phyloP scores from a whole-genome alignment of 2,329 filamentous ascomycete genomes.

The Decorospora gaudefroyi region DNA sequence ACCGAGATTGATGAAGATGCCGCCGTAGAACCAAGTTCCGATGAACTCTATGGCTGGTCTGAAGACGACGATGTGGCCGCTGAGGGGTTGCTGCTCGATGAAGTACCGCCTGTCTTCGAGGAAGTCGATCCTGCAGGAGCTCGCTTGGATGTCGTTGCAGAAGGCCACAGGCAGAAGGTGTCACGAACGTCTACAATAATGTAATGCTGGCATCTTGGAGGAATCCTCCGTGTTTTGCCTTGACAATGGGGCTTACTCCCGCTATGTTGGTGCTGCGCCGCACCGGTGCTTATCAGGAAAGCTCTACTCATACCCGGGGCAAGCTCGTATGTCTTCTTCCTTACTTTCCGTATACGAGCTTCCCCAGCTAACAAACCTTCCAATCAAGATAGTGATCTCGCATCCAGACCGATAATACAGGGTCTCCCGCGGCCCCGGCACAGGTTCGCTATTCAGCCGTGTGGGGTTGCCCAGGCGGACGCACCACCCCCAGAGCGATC shows the following conservation, averaged over 20 bases:
- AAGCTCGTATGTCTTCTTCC: conserved; percentile 21
- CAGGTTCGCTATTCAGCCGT: conserved; percentile 22
- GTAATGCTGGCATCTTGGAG: conserved; percentile 17
- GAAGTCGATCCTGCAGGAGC: conserved; percentile 22
- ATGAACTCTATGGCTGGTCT: conserved; percentile 75
- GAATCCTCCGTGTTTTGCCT: not conserved
- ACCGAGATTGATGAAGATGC: conserved; percentile 63
- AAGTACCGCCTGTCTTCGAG: conserved; percentile 25
- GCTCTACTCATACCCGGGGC: conserved; percentile 17
- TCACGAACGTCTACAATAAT: conserved; percentile 27
- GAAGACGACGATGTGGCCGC: conserved; percentile 61
- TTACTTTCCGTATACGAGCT: conserved; percentile 11
- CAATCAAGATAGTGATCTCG: conserved; percentile 21
- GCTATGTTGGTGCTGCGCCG: conserved; percentile 11
- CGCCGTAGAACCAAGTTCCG: conserved; percentile 63
- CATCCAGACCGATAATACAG: conserved; percentile 25
- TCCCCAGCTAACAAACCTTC: conserved; percentile 14
- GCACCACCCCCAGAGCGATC: conserved; percentile 21
- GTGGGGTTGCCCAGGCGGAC: conserved; percentile 24
- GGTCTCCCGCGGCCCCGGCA: conserved; percentile 17
- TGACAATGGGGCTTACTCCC: conserved; percentile 4
- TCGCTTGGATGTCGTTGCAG: conserved; percentile 24
- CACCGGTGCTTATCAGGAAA: conserved; percentile 28
- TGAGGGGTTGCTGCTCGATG: conserved; percentile 48
- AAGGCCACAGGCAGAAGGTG: conserved; percentile 32